phyloP scores from a whole-genome alignment of 2,329 filamentous ascomycete species.

The Colletotrichum sp. region DNA sequence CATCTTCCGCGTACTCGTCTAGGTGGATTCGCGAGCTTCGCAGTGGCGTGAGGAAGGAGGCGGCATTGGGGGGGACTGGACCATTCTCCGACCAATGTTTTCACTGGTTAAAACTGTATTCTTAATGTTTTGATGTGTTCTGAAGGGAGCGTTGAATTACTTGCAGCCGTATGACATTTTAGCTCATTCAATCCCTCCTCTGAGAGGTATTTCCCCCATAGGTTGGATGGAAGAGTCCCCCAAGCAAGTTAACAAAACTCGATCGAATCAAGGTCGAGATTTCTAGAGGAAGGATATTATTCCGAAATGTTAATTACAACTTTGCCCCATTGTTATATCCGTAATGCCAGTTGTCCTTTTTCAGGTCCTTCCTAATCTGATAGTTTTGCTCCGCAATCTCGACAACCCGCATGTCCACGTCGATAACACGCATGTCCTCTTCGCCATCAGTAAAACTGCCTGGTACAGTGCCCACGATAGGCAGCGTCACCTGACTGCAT shows the following conservation, averaged over 20 bases:
- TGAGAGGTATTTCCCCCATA: not conserved
- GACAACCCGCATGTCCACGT: conserved; percentile 55
- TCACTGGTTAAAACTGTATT: not conserved
- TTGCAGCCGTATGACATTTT: not conserved
- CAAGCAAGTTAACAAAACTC: not conserved
- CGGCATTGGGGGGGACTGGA: conserved; percentile 34
- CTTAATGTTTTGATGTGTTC: not conserved
- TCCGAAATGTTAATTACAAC: not conserved
- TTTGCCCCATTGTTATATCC: conserved; percentile 13
- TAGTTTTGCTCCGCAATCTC: conserved; percentile 66
- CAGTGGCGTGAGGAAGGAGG: conserved; percentile 2
- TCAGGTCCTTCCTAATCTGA: conserved; percentile 36
- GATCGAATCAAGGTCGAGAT: not conserved
- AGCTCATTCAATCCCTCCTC: not conserved
- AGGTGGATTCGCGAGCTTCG: conserved; percentile 4
- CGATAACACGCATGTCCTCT: conserved; percentile 52
- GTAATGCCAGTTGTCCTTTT: conserved; percentile 50
- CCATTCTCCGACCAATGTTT: not conserved
- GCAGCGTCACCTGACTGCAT: conserved; percentile 58
- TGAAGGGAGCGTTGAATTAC: not conserved
- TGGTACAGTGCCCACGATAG: conserved; percentile 56
- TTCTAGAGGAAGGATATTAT: not conserved
- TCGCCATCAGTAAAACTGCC: conserved; percentile 52
- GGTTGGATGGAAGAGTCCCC: not conserved
- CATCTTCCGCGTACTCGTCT: conserved; percentile 1